Evolutionary conservation across 2,329 filamentous ascomycete genomes (phyloP).

Genomic region (Diaporthe longicolla): DNA sequence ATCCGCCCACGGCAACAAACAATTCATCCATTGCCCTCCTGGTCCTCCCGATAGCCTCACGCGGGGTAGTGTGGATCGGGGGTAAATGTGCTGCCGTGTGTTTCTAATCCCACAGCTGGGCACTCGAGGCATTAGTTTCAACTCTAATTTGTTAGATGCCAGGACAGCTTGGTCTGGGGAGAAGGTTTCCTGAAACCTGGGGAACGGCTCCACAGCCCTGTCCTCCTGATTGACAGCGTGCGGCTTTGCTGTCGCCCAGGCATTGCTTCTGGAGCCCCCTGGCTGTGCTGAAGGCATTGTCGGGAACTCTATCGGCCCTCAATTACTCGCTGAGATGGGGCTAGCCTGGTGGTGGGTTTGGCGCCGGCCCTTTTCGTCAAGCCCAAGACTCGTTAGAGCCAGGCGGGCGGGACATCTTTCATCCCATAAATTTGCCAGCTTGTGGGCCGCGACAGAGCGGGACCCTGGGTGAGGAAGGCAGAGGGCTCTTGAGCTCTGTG

Average conservation of each 20-base stretch:
- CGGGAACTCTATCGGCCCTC: conserved; percentile 27
- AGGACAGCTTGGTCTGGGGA: conserved; percentile 19
- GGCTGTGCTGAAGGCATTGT: not conserved
- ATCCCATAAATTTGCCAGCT: conserved; percentile 7
- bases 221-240: not conserved
- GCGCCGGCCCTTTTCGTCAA: conserved; percentile 4
- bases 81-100: conserved; percentile 31
- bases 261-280: not conserved
- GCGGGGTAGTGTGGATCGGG: conserved; percentile 30
- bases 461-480: not conserved
- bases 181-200: conserved; percentile 33
- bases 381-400: conserved; percentile 9
- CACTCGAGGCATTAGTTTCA: conserved; percentile 23
- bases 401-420: conserved; percentile 31
- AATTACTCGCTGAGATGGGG: conserved; percentile 15
- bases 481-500: not conserved
- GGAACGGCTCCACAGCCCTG: conserved; percentile 6
- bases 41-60: conserved; percentile 8
- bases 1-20: conserved; percentile 17
- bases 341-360: not conserved
- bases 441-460: not conserved
- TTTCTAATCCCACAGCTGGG: conserved; percentile 17
- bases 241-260: not conserved
- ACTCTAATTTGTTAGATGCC: conserved; percentile 13
- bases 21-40: not conserved